Evolutionary conservation across 371 early-diverging fungal species (phyloP), one percentile per base, ranked within the genome.

Genomic region (Phascolomyces articulosus): DNA sequence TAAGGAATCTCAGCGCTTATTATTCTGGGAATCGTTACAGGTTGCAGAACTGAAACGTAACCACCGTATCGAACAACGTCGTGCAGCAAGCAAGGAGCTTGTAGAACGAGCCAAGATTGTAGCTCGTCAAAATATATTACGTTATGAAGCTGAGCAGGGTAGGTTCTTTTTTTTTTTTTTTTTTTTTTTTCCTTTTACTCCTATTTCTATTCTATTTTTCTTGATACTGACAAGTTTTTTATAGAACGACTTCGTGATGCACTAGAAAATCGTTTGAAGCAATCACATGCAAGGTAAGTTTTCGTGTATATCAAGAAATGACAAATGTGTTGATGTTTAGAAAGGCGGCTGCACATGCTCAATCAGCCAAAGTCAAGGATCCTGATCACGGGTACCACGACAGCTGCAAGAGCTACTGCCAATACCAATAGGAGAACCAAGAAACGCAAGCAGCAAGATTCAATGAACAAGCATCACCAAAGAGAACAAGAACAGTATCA

Each of bases 51-150:
- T 57, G 23, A 80, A 80, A 15, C 64, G 81, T 26, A 73, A 76
- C 4, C 40, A 61, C 2, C 72, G 74, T 27, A 72, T 80, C 16
- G 81, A 80, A 55, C 67, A 76, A 27, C 66, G 76, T 58, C 66
- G 78, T 49, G 64, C 67, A 10, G 66, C 72, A 10, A 78, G 73
- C 20, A 75, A 78, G 58, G 71, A 78, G 47, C 58, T 67, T 13
- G 76, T 80, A 4, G 81, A 80, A 58, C 67, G 78, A 23, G 81
- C 81, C 13, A 80, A 80, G 44, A 38, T 64, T 8, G 71, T 74
- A 24, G 81, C 73, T 20, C 68, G 66, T 40, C 74, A 78, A 47
- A 73, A 78, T 40, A 66, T 64, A 21, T 56, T 64, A 28, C 65
- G 63, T 2, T 63, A 44, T 55, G 63, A 71, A 58, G 69, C 68